phyloP scores from a whole-genome alignment of 140 eudicot species.

The Flaveria floridana region DNA sequence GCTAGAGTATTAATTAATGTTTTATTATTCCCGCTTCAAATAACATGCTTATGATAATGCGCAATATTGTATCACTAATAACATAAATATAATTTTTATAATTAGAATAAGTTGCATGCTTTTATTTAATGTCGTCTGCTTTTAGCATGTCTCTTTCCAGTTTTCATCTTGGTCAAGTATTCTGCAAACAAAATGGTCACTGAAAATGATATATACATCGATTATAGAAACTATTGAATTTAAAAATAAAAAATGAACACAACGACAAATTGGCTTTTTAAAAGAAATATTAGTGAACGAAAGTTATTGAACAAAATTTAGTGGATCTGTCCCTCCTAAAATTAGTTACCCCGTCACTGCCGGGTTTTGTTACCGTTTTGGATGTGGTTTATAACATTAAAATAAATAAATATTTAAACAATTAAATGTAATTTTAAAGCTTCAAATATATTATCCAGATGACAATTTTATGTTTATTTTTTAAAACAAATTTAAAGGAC shows the following conservation, averaged over 20 bases:
- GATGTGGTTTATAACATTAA: background rate
- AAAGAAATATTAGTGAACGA: no score
- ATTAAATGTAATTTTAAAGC: background rate
- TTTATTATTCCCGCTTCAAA: background rate
- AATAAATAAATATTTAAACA: background rate
- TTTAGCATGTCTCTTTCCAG: background rate
- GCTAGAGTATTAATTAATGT: background rate
- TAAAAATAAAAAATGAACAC: no score
- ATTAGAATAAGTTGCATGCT: background rate
- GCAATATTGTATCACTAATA: background rate
- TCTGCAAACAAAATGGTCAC: background rate
- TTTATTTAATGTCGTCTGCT: background rate
- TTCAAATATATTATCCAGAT: background rate
- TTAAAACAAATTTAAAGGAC: no score
- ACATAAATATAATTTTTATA: no score
- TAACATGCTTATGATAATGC: background rate
- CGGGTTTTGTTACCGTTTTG: background rate
- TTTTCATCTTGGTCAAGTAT: no score
- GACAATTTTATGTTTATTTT: no score
- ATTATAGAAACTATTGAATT: background rate
- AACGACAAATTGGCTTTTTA: no score
- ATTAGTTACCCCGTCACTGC: background rate
- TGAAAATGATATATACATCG: background rate
- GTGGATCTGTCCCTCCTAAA: background rate
- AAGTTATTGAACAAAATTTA: no score